Evolutionary conservation across 139 green algal genomes (phyloP).

Genomic region (Chlorella vulgaris): DNA sequence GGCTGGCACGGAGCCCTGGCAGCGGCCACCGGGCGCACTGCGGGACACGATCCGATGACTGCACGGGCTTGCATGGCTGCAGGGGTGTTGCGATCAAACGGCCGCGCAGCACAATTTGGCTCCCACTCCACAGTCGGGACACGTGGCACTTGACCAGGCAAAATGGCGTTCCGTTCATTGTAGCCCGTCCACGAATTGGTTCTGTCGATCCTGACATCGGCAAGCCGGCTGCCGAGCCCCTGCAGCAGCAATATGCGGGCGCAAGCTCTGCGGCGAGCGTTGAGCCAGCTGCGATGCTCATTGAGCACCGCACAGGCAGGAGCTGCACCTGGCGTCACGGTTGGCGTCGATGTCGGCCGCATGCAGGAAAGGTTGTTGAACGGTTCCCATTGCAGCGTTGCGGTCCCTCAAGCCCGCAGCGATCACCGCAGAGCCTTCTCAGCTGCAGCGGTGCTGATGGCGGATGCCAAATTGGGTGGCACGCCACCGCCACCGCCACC

Average conservation of each 20-base stretch:
- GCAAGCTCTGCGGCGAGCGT: background rate
- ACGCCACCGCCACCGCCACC: background rate
- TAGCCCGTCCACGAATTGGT: no score
- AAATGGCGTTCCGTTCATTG: no score
- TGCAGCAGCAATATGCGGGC: background rate
- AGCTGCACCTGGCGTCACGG: background rate
- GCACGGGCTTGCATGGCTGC: no score
- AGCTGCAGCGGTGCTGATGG: background rate
- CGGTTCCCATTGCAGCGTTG: no score
- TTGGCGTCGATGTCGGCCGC: background rate
- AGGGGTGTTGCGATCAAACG: no score
- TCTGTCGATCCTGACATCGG: background rate
- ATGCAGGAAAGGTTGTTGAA: constrained; percentile 10
- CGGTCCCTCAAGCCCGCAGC: background rate
- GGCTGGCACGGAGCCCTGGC: no score
- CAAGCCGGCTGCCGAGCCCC: background rate
- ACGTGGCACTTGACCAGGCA: no score
- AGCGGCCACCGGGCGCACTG: no score
- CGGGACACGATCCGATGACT: no score
- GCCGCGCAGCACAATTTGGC: no score
- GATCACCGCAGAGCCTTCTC: background rate
- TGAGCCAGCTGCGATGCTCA: background rate
- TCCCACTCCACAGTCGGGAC: no score
- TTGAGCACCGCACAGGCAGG: no score
- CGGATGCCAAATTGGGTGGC: background rate